Conservation (phyloP, 108 stramenopile species). For the Phaeodactylum tricornutum region DNA sequence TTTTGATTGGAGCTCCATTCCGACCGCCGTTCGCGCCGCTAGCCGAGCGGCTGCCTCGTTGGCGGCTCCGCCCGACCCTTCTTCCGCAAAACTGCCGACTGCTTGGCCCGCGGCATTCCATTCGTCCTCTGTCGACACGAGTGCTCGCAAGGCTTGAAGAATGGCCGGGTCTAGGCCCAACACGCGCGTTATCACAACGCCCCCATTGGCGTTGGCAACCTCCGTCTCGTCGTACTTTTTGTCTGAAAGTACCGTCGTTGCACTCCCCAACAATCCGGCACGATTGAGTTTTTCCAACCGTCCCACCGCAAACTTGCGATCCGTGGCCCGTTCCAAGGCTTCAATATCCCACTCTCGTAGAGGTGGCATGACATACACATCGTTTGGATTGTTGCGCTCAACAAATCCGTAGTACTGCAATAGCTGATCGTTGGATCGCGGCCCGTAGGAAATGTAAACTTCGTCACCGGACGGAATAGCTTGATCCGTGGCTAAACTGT, state of each 20-base stretch:
- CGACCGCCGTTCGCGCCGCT: constrained; percentile 58
- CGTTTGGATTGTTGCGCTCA: constrained; percentile 74
- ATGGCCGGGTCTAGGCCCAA: constrained; percentile 77
- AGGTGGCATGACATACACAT: constrained; percentile 84
- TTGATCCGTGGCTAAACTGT: constrained; percentile 36
- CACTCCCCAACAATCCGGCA: constrained; percentile 65
- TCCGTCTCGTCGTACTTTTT: constrained; percentile 5
- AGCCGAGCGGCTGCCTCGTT: constrained; percentile 55
- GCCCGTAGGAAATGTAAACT: constrained; percentile 77
- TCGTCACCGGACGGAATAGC: constrained; percentile 14
- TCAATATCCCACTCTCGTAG: constrained; percentile 78
- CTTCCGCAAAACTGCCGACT: constrained; percentile 71
- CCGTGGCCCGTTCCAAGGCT: constrained; percentile 59
- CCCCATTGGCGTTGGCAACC: constrained; percentile 26
- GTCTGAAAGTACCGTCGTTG: constrained; percentile 1
- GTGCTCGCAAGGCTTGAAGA: constrained; percentile 65
- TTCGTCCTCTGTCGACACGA: constrained; percentile 64
- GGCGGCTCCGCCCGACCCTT: constrained; percentile 28
- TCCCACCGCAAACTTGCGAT: constrained; percentile 50
- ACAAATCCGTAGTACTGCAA: constrained; percentile 93
- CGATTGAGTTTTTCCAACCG: constrained; percentile 62
- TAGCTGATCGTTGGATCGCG: constrained; percentile 83
- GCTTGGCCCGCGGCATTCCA: constrained; percentile 67
- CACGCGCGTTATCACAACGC: constrained; percentile 66
- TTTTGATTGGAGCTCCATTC: constrained; percentile 60